phyloP scores from a whole-genome alignment of 805 yeast species.

The Zygosaccharomyces lentus region DNA sequence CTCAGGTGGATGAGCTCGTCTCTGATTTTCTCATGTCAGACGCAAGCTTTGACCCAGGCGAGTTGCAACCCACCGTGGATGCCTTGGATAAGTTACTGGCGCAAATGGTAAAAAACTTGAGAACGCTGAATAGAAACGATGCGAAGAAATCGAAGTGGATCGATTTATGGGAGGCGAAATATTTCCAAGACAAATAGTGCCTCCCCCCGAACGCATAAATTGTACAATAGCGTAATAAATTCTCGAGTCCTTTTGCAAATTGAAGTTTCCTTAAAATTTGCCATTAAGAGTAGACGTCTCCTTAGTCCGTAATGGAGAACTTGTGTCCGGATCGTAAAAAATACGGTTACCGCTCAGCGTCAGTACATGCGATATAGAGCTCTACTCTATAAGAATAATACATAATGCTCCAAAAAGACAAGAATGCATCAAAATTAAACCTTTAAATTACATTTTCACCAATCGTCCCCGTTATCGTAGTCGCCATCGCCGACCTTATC shows the following conservation, averaged over 20 bases:
- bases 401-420: background rate
- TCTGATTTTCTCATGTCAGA: conserved; percentile 48
- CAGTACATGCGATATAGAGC: background rate
- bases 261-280: too few relatives aligned
- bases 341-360: background rate
- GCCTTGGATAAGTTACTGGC: conserved; percentile 24
- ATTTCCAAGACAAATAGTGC: conserved; percentile 15
- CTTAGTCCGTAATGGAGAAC: too few relatives aligned
- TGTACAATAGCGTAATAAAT: background rate
- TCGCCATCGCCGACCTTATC: conserved; percentile 77
- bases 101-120: conserved; percentile 39
- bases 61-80: conserved; percentile 28
- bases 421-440: background rate
- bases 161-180: conserved; percentile 34
- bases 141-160: conserved; percentile 44
- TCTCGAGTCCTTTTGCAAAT: too few relatives aligned
- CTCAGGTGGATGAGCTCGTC: conserved; percentile 53
- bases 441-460: conserved; percentile 38
- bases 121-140: conserved; percentile 45
- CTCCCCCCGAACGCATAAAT: background rate
- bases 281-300: too few relatives aligned
- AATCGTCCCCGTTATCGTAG: conserved; percentile 78
- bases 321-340: too few relatives aligned
- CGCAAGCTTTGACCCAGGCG: conserved; percentile 34
- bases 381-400: background rate